A percentile compares a stretch with the other conserved stretches of the same genome.
Conservation (phyloP, 2,329 filamentous ascomycete species). For the Pyricularia sp. region DNA sequence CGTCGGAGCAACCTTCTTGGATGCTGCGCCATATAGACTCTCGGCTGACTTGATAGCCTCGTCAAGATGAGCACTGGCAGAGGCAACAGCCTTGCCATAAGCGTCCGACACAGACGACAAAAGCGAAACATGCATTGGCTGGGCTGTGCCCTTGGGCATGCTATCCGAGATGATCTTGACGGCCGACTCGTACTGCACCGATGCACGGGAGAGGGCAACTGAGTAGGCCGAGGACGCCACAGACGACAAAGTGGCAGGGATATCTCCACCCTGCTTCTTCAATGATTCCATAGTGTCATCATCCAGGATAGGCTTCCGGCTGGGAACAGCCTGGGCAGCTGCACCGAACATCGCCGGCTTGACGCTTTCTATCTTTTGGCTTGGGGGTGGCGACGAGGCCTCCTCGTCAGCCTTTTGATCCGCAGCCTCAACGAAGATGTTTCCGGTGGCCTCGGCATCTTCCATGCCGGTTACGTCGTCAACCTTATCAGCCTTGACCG, state of each 20-base stretch:
- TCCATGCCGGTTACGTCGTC: slow-evolving; percentile 5
- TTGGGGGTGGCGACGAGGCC: slow-evolving; percentile 11
- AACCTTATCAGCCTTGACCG: slow-evolving; percentile 6
- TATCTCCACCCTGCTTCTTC: slow-evolving; percentile 20
- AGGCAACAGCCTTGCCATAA: slow-evolving; percentile 56
- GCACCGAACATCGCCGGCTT: slow-evolving; percentile 41
- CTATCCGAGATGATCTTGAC: slow-evolving; percentile 58
- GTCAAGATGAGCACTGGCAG: slow-evolving; percentile 50
- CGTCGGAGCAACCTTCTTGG: slow-evolving; percentile 23
- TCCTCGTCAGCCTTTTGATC: slow-evolving; percentile 11
- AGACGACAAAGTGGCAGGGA: slow-evolving; percentile 15
- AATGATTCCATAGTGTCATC: slow-evolving; percentile 30
- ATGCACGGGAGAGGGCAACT: slow-evolving; percentile 54
- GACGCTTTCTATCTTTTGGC: slow-evolving; percentile 21
- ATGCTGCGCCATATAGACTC: slow-evolving; percentile 37
- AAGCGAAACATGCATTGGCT: slow-evolving; percentile 61
- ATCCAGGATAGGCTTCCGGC: slow-evolving; percentile 38
- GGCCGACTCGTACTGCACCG: slow-evolving; percentile 59
- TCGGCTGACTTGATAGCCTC: slow-evolving; percentile 43
- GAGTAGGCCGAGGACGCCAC: slow-evolving; percentile 41
- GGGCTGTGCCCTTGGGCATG: slow-evolving; percentile 53
- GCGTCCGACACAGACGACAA: slow-evolving; percentile 58
- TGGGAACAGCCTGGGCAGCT: slow-evolving; percentile 39
- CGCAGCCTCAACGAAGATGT: slow-evolving; percentile 9
- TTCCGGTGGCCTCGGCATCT: background rate